These are phyloP conservation scores for Mucor irregularis DNA, from an alignment of 371 early-diverging fungal genomes.

Conservation along the genomic window DNA sequence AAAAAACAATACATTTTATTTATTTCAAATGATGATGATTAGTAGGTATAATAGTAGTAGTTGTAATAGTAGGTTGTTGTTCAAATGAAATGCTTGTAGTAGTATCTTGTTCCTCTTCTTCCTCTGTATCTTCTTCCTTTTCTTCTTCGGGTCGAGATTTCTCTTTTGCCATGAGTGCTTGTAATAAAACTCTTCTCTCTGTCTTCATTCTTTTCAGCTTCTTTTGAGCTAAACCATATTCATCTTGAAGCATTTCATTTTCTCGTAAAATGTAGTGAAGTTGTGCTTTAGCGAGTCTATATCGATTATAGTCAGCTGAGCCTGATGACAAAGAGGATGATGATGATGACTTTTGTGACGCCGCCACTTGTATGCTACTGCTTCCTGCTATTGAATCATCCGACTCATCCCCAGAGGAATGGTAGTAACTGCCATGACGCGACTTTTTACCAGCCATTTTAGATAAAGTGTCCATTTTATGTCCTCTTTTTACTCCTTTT, in stretches of 20 bases:
- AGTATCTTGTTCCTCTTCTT: not conserved
- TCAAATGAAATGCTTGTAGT: not conserved
- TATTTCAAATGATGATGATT: not conserved
- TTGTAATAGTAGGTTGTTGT: not conserved
- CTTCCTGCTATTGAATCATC: not conserved
- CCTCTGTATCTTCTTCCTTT: not conserved
- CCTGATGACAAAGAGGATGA: conserved; percentile 6
- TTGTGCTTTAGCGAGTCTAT: conserved; percentile 54
- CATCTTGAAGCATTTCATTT: conserved; percentile 56
- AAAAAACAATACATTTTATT: not conserved
- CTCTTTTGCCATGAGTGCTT: conserved; percentile 41
- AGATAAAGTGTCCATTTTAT: conserved; percentile 8
- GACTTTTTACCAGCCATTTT: too few species aligned
- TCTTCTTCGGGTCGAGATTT: not conserved
- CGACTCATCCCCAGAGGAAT: conserved; percentile 2
- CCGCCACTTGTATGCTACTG: too few species aligned
- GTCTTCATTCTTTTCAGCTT: conserved; percentile 51
- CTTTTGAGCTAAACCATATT: conserved; percentile 48
- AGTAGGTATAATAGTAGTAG: too few species aligned
- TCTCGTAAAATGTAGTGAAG: conserved; percentile 56
- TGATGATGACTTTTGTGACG: not conserved
- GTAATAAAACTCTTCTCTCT: conserved; percentile 54
- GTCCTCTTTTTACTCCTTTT: too few species aligned
- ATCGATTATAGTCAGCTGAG: conserved; percentile 34
- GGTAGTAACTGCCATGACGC: not conserved